A percentile compares a stretch with the other conserved stretches of the same genome.
These are phyloP conservation scores for Ramularia endophylla DNA, from an alignment of 2,329 filamentous ascomycete species.

Conservation along the genomic window DNA sequence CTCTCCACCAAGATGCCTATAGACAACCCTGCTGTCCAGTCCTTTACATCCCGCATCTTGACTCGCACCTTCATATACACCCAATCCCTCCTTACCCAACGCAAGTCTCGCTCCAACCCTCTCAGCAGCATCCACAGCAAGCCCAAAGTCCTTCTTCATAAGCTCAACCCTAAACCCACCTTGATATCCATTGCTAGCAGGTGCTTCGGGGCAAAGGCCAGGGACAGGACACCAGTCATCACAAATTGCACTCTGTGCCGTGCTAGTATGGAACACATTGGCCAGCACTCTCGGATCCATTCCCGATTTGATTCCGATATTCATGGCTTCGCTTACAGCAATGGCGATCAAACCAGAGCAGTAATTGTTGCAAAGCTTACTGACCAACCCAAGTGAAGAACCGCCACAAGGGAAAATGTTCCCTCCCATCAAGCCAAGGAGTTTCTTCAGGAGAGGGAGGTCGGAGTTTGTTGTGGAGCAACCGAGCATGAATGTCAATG, in stretches of 20 bases:
- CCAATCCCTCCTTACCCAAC: slow-evolving; percentile 46
- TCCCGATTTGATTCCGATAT: slow-evolving; percentile 54
- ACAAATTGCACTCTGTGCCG: slow-evolving; percentile 48
- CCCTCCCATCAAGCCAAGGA: slow-evolving; percentile 49
- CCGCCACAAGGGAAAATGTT: slow-evolving; percentile 52
- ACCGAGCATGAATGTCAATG: slow-evolving; percentile 52
- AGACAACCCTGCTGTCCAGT: slow-evolving; percentile 53
- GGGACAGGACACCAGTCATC: slow-evolving; percentile 50
- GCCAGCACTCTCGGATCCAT: slow-evolving; percentile 50
- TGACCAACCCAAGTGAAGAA: slow-evolving; percentile 50
- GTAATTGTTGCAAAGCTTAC: slow-evolving; percentile 59
- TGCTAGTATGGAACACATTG: slow-evolving; percentile 47
- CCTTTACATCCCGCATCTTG: slow-evolving; percentile 48
- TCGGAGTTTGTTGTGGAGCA: slow-evolving; percentile 42
- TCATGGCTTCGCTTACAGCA: slow-evolving; percentile 53
- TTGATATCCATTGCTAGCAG: slow-evolving; percentile 44
- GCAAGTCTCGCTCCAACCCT: slow-evolving; percentile 46
- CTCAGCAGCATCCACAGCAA: slow-evolving; percentile 52
- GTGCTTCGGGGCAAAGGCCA: slow-evolving; percentile 44
- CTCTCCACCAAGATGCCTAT: slow-evolving; percentile 49
- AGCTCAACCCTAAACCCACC: slow-evolving; percentile 55
- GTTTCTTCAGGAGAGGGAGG: slow-evolving; percentile 36
- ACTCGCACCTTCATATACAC: slow-evolving; percentile 48
- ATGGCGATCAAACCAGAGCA: slow-evolving; percentile 54
- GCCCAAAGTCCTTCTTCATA: slow-evolving; percentile 54